Base-by-base conservation (phyloP, 495 filamentous ascomycete genomes). In the Bryoglossum gracile region DNA sequence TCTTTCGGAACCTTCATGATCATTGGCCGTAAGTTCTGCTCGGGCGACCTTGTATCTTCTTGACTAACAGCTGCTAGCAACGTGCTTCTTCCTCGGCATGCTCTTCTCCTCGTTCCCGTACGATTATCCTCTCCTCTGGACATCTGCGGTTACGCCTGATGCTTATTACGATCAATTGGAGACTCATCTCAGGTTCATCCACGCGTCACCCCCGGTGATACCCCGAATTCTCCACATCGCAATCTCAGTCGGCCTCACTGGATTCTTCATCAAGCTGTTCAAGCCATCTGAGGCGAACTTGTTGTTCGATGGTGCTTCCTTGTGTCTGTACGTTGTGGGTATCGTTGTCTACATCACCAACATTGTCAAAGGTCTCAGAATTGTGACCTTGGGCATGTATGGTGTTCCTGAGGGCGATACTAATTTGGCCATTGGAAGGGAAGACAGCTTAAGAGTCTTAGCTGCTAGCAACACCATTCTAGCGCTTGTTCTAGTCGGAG, bases 121-220 rank as follows among this genome's bases (percentile, higher is more conserved):
- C 75, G 92, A 98, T 78, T 95, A 90, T 74, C 87, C 90, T 41
- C 84, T 96, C 50, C 87, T 98, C 28, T 98, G 92, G 92, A 83
- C 86, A 25, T 76, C 79, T 4, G 70, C 72, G 38, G 72, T 76
- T 0, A 78, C 83, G 28, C 71, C 78, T 8, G 55, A 69, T 13
- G 63, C 73, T n/a, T 87, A 84, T 76, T 86, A 81, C 63, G 76
- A 82, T 65, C 78, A 84, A 61, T 75, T 95, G 25, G 91, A 97
- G 69, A 73, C 75, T 14, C 92, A 98, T 73, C 82, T 97, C 18
- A 77, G 75, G 36, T 85, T 94, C 67, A 69, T 98, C 36, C 83
- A 94, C 69, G 77, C 80, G 53, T 86, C 90, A 3, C 92, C 92
- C 2, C 86, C 87, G 0, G 75, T 97, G 19, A 94, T 98, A 68